Percentiles rank a stretch among this genome's conserved stretches.
Conservation (phyloP, 2,329 filamentous ascomycete genomes). For the Ascochyta fabae region DNA sequence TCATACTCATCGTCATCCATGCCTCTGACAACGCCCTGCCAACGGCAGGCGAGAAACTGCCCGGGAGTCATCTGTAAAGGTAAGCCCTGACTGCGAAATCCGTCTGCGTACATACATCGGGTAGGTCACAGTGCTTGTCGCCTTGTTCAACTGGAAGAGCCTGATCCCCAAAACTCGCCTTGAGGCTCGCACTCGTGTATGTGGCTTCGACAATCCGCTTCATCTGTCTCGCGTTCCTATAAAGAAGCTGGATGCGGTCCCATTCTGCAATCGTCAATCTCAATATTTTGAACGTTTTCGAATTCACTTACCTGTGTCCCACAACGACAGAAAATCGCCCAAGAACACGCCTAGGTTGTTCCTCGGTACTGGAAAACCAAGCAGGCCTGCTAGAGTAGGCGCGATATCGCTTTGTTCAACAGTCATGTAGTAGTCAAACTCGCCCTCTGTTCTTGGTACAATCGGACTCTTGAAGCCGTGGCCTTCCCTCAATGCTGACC, state of each 20-base stretch:
- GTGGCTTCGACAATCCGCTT: slow-evolving; percentile 76
- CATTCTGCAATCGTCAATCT: slow-evolving; percentile 37
- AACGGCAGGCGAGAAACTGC: slow-evolving; percentile 70
- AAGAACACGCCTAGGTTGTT: slow-evolving; percentile 93
- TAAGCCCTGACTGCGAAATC: background rate
- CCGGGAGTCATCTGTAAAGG: slow-evolving; percentile 24
- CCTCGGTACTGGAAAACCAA: slow-evolving; percentile 85
- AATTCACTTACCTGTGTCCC: slow-evolving; percentile 68
- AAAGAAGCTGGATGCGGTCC: slow-evolving; percentile 71
- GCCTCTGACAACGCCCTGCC: slow-evolving; percentile 55
- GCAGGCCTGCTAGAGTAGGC: slow-evolving; percentile 82
- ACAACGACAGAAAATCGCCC: slow-evolving; percentile 77
- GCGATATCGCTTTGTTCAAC: slow-evolving; percentile 96
- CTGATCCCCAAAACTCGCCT: slow-evolving; percentile 54
- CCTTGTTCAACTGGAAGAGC: background rate
- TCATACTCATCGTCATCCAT: slow-evolving; percentile 13
- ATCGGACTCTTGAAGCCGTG: slow-evolving; percentile 58
- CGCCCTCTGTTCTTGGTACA: slow-evolving; percentile 57
- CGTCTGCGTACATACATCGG: background rate
- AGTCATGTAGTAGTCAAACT: slow-evolving; percentile 82
- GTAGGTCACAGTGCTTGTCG: background rate
- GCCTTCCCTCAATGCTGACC: background rate
- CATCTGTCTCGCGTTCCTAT: slow-evolving; percentile 82
- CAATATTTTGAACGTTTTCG: slow-evolving; percentile 14
- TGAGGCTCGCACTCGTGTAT: slow-evolving; percentile 65